Base-by-base conservation (phyloP, 2,329 filamentous ascomycete genomes). In the Cladosporium cucumerinum region DNA sequence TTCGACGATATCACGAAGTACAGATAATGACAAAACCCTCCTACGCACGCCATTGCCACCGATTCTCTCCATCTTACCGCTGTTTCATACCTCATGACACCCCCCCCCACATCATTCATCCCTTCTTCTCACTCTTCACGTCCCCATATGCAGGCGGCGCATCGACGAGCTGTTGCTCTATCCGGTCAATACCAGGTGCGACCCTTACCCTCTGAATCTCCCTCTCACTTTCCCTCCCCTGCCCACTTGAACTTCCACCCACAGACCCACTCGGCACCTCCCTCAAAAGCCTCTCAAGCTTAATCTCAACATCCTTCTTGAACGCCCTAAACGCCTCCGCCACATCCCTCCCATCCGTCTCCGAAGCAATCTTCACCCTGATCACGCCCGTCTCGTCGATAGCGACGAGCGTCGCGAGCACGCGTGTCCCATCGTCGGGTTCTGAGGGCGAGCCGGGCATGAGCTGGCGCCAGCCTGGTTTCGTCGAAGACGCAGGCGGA, bases 361-460 rank as follows among this genome's bases (percentile, higher is more conserved):
- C 54, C 26, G 51, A 54, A 48, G 71, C 71, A 23, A 72, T 66
- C 57, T 72, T 72, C 10, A 68, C 69, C n/a, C 57, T 58, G n/a
- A 72, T 70, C 11, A 69, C 65, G 32, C 68, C 69, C 26, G 62
- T 43, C 11, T 68, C 65, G 11, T 54, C 48, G 18, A 67, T 64
- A 1, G 69, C 68, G 5, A 72, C 69, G 32, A 73, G 65, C 3
- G 69, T 69, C 4, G 71, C 69, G 14, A 72, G 61, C 25, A 72
- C 34, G 4, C 68, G 62, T 12, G 68, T 66, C 1, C 54, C 54
- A 10, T 64, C 62, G 7, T 63, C 61, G 2, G 54, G 51, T 12
- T 57, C 54, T 4, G 21, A 26, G 8, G 51, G 21, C 10, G 51
- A n/a, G 18, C 32, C 12, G 5, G 36, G 36, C 4, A 48, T 39